phyloP scores from a whole-genome alignment of 2,329 filamentous ascomycete species.

The Sarocladium oryzae region DNA sequence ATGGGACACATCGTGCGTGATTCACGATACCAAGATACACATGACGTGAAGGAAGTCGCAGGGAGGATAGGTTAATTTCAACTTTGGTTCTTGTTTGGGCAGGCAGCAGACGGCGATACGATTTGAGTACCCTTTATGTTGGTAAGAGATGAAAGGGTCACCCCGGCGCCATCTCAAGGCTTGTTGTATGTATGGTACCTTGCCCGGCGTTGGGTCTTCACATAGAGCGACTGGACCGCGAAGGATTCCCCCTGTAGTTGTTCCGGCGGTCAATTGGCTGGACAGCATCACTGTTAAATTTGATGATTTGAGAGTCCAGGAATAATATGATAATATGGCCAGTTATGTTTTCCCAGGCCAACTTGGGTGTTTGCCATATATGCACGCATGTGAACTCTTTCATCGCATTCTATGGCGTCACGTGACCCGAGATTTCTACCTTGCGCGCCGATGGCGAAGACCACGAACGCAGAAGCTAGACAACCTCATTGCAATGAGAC shows the following conservation, averaged over 20 bases:
- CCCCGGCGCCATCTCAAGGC: conserved; percentile 6
- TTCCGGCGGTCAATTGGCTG: background rate
- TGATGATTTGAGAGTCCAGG: conserved; percentile 6
- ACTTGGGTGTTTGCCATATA: too few species aligned
- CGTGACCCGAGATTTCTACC: background rate
- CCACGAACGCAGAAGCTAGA: background rate
- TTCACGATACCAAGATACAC: background rate
- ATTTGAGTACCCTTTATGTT: conserved; percentile 16
- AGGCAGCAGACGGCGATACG: conserved; percentile 18
- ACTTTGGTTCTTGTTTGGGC: background rate
- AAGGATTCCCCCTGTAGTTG: conserved; percentile 8
- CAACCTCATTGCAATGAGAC: background rate
- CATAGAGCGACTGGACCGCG: conserved; percentile 15
- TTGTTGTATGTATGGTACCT: conserved; percentile 21
- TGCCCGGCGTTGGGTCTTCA: conserved; percentile 23
- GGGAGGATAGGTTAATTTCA: conserved; percentile 8
- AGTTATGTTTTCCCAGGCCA: too few species aligned
- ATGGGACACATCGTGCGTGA: background rate
- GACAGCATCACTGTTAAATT: background rate
- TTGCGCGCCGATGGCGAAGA: background rate
- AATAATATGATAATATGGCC: too few species aligned
- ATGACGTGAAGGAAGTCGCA: background rate
- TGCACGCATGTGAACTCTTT: background rate
- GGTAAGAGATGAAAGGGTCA: conserved; percentile 18
- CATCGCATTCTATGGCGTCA: background rate